Base-by-base conservation (phyloP, 805 yeast genomes). In the Candida sanyiensis region DNA sequence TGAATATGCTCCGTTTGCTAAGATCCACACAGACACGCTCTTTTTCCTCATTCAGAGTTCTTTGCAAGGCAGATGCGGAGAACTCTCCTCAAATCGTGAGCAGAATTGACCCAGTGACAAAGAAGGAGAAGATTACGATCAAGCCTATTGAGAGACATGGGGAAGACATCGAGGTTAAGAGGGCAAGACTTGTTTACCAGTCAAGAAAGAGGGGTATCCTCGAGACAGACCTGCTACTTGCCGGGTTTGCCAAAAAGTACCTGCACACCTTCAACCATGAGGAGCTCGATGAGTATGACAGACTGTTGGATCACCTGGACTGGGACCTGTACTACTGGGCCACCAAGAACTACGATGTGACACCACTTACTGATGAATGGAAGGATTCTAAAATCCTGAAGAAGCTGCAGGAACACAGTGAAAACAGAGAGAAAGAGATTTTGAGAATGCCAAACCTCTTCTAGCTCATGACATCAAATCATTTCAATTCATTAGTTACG, bases 321-420 rank as follows among this genome's bases (percentile, higher is more conserved):
- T 93, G 98, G 98, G 98, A 93, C 61, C 89, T 93, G 44, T 93
- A 86, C 62, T 93, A 93, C 66, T 90, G 98, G 98, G 95, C 95
- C 19, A 87, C 97, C 3, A 76, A 75, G 48, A 86, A 89, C 59
- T 84, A 65, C 52, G 78, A 75, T 25, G 77, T 84, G 15, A 84
- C 89, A 33, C 95, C 95, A 11, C 69, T 90, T 47, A 97, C 97
- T 12, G 87, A 83, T 28, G 74, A 75, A 56, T 93, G 96, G 96
- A 70, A 78, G 56, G 56, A 81, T 42, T 75, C 84, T 10, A 64
- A 72, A 50, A 66, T 90, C 28, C 69, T 90, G 66, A 57, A 58
- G 39, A 57, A 70, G 63, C 66, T 90, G 46, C 90, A 88, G 59
- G 78, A 77, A 33, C 75, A 81, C 51, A 80, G 93, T 38, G 75